These are phyloP conservation scores for Gossypium longicalyx DNA, from an alignment of 345 rosid genomes.

Conservation along the genomic window DNA sequence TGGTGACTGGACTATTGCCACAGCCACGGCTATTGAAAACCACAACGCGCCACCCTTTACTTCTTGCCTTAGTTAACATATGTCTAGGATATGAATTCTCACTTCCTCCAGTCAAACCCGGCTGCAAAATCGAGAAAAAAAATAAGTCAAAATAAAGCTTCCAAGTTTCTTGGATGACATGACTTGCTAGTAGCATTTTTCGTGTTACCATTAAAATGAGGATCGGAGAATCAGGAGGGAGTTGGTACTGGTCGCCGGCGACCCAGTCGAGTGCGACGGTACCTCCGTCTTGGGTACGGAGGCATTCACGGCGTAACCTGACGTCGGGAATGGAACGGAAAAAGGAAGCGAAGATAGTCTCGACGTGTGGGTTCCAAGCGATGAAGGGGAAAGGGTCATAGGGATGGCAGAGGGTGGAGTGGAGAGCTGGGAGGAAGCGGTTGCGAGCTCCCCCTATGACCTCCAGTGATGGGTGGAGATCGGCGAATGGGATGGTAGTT, in stretches of 20 bases:
- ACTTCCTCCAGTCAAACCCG: constrained; percentile 89
- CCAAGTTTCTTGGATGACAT: neutral
- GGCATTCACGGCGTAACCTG: constrained; percentile 45
- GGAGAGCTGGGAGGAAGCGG: constrained; percentile 38
- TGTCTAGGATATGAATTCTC: constrained; percentile 67
- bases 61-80: constrained; percentile 13
- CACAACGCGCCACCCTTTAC: constrained; percentile 45
- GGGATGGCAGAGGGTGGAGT: constrained; percentile 32
- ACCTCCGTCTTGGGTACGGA: constrained; percentile 47
- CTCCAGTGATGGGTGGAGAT: constrained; percentile 43
- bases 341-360: constrained; percentile 61
- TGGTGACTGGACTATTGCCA: constrained; percentile 24
- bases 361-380: constrained; percentile 50
- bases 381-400: constrained; percentile 41
- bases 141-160: neutral
- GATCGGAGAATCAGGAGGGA: constrained; percentile 55
- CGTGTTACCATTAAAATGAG: constrained; percentile 63
- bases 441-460: constrained; percentile 50
- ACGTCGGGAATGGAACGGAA: constrained; percentile 38
- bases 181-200: neutral
- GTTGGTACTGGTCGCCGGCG: constrained; percentile 40
- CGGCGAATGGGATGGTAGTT: constrained; percentile 23
- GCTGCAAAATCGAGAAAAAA: constrained; percentile 35
- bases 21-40: constrained; percentile 94
- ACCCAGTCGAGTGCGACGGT: constrained; percentile 67